phyloP scores from a whole-genome alignment of 2,329 filamentous ascomycete species.

The Aspergillus thermomutatus region DNA sequence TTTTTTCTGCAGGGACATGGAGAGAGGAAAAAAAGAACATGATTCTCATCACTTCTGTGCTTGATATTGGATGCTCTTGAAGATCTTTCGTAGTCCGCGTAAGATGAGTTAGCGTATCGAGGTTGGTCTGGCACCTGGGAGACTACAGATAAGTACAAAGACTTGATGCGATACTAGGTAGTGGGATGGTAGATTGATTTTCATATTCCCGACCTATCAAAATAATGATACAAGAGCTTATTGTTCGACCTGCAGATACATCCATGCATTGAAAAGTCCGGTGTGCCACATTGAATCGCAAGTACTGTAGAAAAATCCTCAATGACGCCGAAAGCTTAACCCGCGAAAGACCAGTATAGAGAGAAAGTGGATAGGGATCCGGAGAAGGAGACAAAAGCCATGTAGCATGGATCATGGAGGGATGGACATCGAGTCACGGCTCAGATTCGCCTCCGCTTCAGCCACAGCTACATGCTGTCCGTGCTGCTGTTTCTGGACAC shows the following conservation, averaged over 20 bases:
- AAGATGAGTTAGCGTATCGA: neutral
- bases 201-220: neutral
- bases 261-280: neutral
- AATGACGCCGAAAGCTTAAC: neutral
- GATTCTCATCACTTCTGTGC: neutral
- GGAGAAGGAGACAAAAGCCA: neutral
- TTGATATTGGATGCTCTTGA: neutral
- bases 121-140: no score
- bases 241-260: neutral
- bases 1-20: conserved; percentile 11
- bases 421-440: conserved; percentile 8
- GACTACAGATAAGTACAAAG: neutral
- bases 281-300: neutral
- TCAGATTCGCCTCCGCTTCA: conserved; percentile 1
- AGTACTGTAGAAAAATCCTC: neutral
- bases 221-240: neutral
- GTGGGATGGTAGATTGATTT: neutral
- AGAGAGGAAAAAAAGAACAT: neutral
- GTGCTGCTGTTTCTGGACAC: conserved; percentile 12
- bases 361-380: neutral
- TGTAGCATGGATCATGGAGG: conserved; percentile 4
- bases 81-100: neutral
- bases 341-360: neutral
- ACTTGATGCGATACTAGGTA: neutral
- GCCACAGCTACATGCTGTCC: neutral